phyloP scores from a whole-genome alignment of 345 rosid species.

The Salix purpurea region DNA sequence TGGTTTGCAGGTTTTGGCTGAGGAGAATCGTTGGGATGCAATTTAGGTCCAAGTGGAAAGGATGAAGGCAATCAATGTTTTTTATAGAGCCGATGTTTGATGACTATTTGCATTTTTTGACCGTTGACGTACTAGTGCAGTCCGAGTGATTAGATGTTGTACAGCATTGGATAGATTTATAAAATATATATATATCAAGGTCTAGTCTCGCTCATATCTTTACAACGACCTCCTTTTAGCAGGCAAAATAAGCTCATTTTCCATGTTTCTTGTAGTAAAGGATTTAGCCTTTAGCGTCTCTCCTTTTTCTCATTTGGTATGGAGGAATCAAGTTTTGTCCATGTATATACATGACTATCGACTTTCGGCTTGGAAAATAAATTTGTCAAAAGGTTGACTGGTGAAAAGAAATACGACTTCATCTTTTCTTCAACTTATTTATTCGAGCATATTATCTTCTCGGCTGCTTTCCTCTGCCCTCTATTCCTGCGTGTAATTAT shows the following conservation, averaged over 20 bases:
- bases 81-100: conserved; percentile 32
- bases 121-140: conserved; percentile 16
- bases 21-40: conserved; percentile 8
- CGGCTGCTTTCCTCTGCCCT: no score
- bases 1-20: conserved; percentile 1
- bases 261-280: background rate
- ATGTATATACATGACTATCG: background rate
- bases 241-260: background rate
- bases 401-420: background rate
- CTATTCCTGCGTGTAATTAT: background rate
- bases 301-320: background rate
- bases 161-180: conserved; percentile 24
- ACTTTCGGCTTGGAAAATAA: background rate
- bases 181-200: conserved; percentile 6
- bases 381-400: background rate
- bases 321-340: conserved; percentile 8
- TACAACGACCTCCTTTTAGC: background rate
- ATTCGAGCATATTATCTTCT: no score
- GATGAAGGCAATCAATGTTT: conserved; percentile 12
- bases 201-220: conserved; percentile 1
- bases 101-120: conserved; percentile 2
- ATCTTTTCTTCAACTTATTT: background rate
- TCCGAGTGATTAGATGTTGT: conserved; percentile 16
- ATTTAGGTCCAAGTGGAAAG: background rate
- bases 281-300: background rate